phyloP scores from a whole-genome alignment of 257 asterid species.

The Fraxinus excelsior region DNA sequence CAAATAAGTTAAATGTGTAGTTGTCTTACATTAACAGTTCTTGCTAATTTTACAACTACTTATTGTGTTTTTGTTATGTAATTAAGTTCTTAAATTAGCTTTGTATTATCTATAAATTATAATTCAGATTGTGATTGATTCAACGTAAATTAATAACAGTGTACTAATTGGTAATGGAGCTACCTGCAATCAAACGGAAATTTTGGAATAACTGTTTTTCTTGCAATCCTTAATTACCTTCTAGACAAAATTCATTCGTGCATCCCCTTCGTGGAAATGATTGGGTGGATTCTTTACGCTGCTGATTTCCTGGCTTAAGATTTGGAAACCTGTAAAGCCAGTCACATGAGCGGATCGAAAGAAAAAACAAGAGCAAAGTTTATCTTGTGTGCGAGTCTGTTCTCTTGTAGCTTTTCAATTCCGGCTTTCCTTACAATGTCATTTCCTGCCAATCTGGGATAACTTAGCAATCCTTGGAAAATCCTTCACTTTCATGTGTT shows the following conservation, averaged over 20 bases:
- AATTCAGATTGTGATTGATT: not conserved
- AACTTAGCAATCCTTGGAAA: not conserved
- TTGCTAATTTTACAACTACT: not conserved
- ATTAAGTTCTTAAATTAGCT: not conserved
- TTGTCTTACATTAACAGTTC: not conserved
- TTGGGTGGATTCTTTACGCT: not conserved
- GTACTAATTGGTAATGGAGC: not conserved
- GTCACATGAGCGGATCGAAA: too few relatives aligned
- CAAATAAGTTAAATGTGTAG: not conserved
- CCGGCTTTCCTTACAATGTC: not conserved
- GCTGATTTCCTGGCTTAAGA: not conserved
- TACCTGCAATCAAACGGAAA: not conserved
- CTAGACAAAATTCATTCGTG: not conserved
- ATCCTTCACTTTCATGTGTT: not conserved
- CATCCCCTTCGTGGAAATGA: not conserved
- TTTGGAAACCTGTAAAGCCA: not conserved
- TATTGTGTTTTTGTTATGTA: not conserved
- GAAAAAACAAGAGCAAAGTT: too few relatives aligned
- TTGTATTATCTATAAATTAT: not conserved
- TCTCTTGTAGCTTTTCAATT: not conserved
- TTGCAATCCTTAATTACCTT: not conserved
- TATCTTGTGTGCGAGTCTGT: not conserved
- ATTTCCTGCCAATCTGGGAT: too few relatives aligned
- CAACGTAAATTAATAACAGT: not conserved
- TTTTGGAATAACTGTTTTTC: not conserved